These are phyloP conservation scores for Aspergillus tubingensis DNA, from an alignment of 2,329 filamentous ascomycete species.

Conservation along the genomic window DNA sequence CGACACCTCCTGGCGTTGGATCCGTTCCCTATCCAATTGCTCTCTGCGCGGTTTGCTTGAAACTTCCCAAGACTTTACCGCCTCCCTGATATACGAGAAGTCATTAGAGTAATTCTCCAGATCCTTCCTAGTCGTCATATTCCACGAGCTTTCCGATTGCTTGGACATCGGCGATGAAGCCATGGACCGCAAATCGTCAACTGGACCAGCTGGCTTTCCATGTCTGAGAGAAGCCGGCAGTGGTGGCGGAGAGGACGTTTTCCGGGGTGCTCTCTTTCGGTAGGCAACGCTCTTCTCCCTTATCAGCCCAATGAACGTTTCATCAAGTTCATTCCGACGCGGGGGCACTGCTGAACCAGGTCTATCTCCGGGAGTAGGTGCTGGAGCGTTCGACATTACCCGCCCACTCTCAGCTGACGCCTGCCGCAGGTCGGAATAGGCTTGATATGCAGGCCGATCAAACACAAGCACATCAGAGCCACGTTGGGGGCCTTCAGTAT, in stretches of 20 bases:
- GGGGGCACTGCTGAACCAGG: slow-evolving; percentile 22
- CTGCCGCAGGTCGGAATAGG: slow-evolving; percentile 50
- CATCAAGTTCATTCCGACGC: slow-evolving; percentile 38
- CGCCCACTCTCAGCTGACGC: slow-evolving; percentile 48
- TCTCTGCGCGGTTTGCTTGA: slow-evolving; percentile 46
- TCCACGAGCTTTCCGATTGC: slow-evolving; percentile 36
- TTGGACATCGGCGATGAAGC: slow-evolving; percentile 37
- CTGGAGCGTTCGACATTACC: slow-evolving; percentile 41
- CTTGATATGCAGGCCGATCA: slow-evolving; percentile 47
- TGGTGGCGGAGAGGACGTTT: slow-evolving; percentile 28
- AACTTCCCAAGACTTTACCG: slow-evolving; percentile 50
- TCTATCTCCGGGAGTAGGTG: slow-evolving; percentile 18
- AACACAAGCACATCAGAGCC: slow-evolving; percentile 42
- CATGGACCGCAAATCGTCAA: slow-evolving; percentile 40
- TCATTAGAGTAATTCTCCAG: slow-evolving; percentile 42
- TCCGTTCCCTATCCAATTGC: slow-evolving; percentile 51
- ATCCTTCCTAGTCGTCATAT: slow-evolving; percentile 34
- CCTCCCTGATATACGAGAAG: slow-evolving; percentile 47
- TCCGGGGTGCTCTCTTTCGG: slow-evolving; percentile 29
- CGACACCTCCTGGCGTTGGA: slow-evolving; percentile 53
- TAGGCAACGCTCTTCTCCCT: slow-evolving; percentile 49
- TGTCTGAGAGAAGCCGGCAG: slow-evolving; percentile 37
- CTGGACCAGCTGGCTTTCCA: slow-evolving; percentile 25
- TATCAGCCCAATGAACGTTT: slow-evolving; percentile 51
- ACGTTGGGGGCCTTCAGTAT: slow-evolving; percentile 45